These are phyloP conservation scores for Cladophialophora chaetospira DNA, from an alignment of 2,329 filamentous ascomycete genomes.

Conservation along the genomic window DNA sequence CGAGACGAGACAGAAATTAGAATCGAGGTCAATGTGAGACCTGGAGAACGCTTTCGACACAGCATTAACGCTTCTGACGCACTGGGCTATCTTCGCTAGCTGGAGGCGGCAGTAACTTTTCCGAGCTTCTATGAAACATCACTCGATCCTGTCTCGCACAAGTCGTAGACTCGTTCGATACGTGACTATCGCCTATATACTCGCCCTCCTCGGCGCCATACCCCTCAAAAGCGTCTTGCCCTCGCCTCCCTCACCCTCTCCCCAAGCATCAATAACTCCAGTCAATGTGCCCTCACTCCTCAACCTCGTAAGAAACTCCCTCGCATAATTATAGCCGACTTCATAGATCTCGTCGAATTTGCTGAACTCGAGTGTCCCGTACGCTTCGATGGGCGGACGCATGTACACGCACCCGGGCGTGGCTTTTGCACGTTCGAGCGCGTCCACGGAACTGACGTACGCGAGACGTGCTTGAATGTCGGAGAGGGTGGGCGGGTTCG, in stretches of 20 bases:
- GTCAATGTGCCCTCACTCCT: slow-evolving; percentile 76
- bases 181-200: too few species aligned
- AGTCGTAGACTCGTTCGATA: too few species aligned
- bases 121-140: too few species aligned
- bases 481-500: slow-evolving; percentile 90
- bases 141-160: too few species aligned
- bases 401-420: slow-evolving; percentile 93
- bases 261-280: slow-evolving; percentile 50
- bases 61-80: too few species aligned
- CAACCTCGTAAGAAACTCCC: slow-evolving; percentile 74
- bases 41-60: too few species aligned
- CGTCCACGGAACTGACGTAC: slow-evolving; percentile 93
- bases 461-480: slow-evolving; percentile 95
- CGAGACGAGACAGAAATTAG: too few species aligned
- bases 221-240: slow-evolving; percentile 76
- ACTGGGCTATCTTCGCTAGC: too few species aligned
- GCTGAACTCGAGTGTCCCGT: slow-evolving; percentile 92
- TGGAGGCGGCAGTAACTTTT: too few species aligned
- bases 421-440: slow-evolving; percentile 87
- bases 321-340: slow-evolving; percentile 83
- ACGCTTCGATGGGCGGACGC: slow-evolving; percentile 89
- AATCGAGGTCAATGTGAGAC: too few species aligned
- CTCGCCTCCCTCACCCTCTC: slow-evolving; percentile 63
- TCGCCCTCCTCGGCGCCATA: slow-evolving; percentile 76
- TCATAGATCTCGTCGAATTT: slow-evolving; percentile 98